Base-by-base conservation (phyloP, 2,329 filamentous ascomycete genomes). In the Aspergillus sp. region DNA sequence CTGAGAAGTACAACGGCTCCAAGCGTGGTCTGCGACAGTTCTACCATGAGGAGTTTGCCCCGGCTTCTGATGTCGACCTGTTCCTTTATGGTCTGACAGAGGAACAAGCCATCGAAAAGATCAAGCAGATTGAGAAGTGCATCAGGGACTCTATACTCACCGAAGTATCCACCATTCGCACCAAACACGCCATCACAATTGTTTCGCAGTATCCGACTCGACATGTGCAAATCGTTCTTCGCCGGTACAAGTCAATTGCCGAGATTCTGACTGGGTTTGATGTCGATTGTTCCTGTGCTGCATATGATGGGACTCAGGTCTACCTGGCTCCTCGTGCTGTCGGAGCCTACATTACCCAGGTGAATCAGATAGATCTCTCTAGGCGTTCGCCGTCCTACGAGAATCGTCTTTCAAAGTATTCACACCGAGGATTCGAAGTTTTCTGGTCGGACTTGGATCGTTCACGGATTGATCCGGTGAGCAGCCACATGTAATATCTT, bases 261-360 rank as follows among this genome's bases (percentile, higher is more conserved):
- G 91, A 96, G 74, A 93, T 96, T 41, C 82, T 96, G 25, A 92
- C 92, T 3, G 92, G 92, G 0, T 96, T 96, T 68, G 92, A 96
- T 69, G 92, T 96, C 53, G 92, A 95, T 72, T 93, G 90, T 72
- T 90, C 91, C 0, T 91, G 91, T 64, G 90, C 88, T 25, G 91
- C 91, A 3, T 96, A 91, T 68, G 87, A 95, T 73, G 92, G 92
- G 41, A 84, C 85, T 22, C 90, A 95, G 70, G 91, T 96, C 19
- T 96, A 89, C 71, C 87, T 87, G 25, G 88, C 89, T 3, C 92
- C 92, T 2, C 85, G 92, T 60, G 92, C 92, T 2, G 75, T 96
- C 15, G 87, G 87, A 49, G 89, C 91, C 9, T 94, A 90, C 75
- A 89, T 94, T 72, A 94, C 91, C 0, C 92, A 96, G 76, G 84